Evolutionary conservation across 1,284 basidiomycete species (phyloP).

Genomic region (Thecaphora thlaspeos): DNA sequence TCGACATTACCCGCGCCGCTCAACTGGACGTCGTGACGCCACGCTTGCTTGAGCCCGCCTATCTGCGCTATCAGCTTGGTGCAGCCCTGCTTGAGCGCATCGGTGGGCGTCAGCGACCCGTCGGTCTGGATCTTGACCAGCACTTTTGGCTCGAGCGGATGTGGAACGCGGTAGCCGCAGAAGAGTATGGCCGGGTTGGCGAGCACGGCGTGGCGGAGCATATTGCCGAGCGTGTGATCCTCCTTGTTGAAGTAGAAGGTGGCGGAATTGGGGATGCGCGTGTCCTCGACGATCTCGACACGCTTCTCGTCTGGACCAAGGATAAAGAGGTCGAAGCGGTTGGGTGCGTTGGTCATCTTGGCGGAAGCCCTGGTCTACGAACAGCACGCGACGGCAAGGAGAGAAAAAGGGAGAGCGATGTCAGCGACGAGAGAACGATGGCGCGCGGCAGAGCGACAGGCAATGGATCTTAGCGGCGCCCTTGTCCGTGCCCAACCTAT

Average conservation of each 20-base stretch:
- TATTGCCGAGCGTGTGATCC: conserved; percentile 94
- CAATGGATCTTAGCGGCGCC: too few species aligned
- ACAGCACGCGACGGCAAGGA: neutral
- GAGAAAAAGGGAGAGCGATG: too few species aligned
- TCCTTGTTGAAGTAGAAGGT: conserved; percentile 92
- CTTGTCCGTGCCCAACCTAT: too few species aligned
- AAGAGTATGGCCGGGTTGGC: conserved; percentile 66
- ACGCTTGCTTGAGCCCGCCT: conserved; percentile 60
- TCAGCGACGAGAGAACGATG: neutral
- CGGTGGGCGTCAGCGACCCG: conserved; percentile 77
- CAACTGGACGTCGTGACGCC: conserved; percentile 61
- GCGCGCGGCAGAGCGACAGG: too few species aligned
- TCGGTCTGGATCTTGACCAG: conserved; percentile 94
- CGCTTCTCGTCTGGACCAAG: conserved; percentile 89
- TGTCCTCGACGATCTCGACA: conserved; percentile 88
- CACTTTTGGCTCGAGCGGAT: conserved; percentile 91
- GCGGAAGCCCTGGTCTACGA: neutral
- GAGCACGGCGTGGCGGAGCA: conserved; percentile 72
- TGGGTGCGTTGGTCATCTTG: conserved; percentile 72
- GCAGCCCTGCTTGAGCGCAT: conserved; percentile 80
- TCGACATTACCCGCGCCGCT: conserved; percentile 34
- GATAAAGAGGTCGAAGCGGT: conserved; percentile 85
- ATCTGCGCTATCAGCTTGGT: conserved; percentile 77
- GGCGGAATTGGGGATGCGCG: conserved; percentile 93
- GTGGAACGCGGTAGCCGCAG: conserved; percentile 95